Evolutionary conservation across 2,329 filamentous ascomycete genomes (phyloP).

Genomic region (Seiridium unicorne): DNA sequence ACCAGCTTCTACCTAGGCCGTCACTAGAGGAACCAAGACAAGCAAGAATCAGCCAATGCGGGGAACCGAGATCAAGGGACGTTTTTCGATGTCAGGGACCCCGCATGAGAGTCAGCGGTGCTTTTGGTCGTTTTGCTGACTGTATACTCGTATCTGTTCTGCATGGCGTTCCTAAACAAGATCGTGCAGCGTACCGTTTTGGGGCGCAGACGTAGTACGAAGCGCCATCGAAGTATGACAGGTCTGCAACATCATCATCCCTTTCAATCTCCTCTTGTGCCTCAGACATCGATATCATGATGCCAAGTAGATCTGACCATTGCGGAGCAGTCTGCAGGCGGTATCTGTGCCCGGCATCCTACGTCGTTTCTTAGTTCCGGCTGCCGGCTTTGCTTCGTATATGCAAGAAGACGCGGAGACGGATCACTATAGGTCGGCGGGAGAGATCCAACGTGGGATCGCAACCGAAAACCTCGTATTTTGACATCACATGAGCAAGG

Average conservation of each 20-base stretch:
- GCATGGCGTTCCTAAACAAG: background rate
- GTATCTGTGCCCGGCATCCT: background rate
- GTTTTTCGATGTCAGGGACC: background rate
- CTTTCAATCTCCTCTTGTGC: too few relatives aligned
- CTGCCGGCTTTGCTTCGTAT: background rate
- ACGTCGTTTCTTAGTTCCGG: background rate
- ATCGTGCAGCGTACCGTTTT: background rate
- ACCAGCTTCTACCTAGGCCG: background rate
- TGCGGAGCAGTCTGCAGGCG: too few relatives aligned
- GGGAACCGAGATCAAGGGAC: conserved; percentile 1
- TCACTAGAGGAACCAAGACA: background rate
- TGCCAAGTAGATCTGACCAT: too few relatives aligned
- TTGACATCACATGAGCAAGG: background rate
- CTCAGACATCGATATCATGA: too few relatives aligned
- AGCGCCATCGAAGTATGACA: background rate
- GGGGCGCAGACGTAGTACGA: background rate
- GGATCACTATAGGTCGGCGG: background rate
- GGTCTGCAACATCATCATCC: background rate
- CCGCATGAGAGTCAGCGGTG: background rate
- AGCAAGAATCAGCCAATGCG: background rate
- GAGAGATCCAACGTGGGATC: background rate
- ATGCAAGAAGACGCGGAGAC: background rate
- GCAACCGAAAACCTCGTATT: conserved; percentile 2
- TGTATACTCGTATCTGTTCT: background rate
- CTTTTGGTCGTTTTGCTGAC: background rate